Percentiles rank a stretch among this genome's conserved stretches.
Evolutionary conservation across 768 basidiomycete genomes (phyloP).

Genomic region (Suillus brevipes): DNA sequence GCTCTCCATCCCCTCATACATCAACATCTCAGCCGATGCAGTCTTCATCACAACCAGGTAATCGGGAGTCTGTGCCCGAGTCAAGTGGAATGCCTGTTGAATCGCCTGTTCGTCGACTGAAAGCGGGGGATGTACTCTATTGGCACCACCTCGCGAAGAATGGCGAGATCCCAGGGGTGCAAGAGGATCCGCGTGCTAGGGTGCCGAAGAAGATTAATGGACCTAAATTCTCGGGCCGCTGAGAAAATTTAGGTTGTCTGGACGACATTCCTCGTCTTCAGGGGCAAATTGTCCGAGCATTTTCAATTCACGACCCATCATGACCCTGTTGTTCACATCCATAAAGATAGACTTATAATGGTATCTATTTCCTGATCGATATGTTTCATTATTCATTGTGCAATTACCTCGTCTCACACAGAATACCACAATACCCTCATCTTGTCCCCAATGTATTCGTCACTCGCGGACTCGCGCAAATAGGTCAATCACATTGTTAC

Average conservation of each 20-base stretch:
- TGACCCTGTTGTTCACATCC: conserved; percentile 21
- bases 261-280: background rate
- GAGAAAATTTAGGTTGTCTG: conserved; percentile 18
- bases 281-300: background rate
- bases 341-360: conserved; percentile 17
- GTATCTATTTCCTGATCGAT: conserved; percentile 31
- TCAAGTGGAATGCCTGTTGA: conserved; percentile 35
- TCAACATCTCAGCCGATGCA: conserved; percentile 12
- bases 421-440: conserved; percentile 38
- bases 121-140: conserved; percentile 62
- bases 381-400: conserved; percentile 29
- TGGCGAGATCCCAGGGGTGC: conserved; percentile 72
- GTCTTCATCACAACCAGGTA: conserved; percentile 13
- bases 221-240: conserved; percentile 27
- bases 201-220: conserved; percentile 14
- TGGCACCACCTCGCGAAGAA: conserved; percentile 75
- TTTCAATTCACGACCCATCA: conserved; percentile 24
- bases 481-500: conserved; percentile 16
- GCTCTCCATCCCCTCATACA: conserved; percentile 13
- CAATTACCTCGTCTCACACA: conserved; percentile 27
- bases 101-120: conserved; percentile 42
- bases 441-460: conserved; percentile 28
- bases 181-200: conserved; percentile 59
- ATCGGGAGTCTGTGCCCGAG: conserved; percentile 19
- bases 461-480: conserved; percentile 25